phyloP scores from a whole-genome alignment of 805 yeast genomes.

The Nakazawaea laoshanensis region DNA sequence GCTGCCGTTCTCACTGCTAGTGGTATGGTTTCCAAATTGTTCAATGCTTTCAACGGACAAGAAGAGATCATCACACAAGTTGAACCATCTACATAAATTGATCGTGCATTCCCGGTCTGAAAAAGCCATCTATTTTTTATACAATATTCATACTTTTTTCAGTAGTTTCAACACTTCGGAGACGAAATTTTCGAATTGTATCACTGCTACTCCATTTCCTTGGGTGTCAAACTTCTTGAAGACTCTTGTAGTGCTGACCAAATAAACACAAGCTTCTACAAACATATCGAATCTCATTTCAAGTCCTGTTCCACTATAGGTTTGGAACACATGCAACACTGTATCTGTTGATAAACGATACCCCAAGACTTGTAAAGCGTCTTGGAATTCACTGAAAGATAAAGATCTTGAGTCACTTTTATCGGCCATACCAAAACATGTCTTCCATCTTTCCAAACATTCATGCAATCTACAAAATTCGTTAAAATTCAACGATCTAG shows the following conservation, averaged over 20 bases:
- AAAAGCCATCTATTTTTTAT: too few relatives aligned
- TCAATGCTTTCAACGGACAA: not conserved
- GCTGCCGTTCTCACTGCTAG: slow-evolving; percentile 24
- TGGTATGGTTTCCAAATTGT: slow-evolving; percentile 11
- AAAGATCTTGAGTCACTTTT: slow-evolving; percentile 3
- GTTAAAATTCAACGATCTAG: slow-evolving; percentile 1
- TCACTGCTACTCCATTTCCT: slow-evolving; percentile 63
- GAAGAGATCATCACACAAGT: not conserved
- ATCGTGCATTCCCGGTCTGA: too few relatives aligned
- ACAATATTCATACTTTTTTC: not conserved
- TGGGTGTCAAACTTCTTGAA: slow-evolving; percentile 73
- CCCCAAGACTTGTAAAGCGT: slow-evolving; percentile 13
- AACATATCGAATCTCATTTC: slow-evolving; percentile 67
- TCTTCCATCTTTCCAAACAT: slow-evolving; percentile 9
- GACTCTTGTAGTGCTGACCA: slow-evolving; percentile 67
- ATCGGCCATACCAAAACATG: slow-evolving; percentile 6
- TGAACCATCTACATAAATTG: too few relatives aligned
- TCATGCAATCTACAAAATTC: slow-evolving; percentile 9
- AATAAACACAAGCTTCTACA: slow-evolving; percentile 71
- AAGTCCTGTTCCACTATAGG: slow-evolving; percentile 2
- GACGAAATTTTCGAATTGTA: slow-evolving; percentile 58
- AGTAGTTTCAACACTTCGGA: slow-evolving; percentile 27
- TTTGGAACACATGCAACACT: slow-evolving; percentile 8
- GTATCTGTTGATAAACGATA: slow-evolving; percentile 13
- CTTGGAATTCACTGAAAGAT: slow-evolving; percentile 12